Base-by-base conservation (phyloP, 177 flowering plant species). In the Vitis hybrid region DNA sequence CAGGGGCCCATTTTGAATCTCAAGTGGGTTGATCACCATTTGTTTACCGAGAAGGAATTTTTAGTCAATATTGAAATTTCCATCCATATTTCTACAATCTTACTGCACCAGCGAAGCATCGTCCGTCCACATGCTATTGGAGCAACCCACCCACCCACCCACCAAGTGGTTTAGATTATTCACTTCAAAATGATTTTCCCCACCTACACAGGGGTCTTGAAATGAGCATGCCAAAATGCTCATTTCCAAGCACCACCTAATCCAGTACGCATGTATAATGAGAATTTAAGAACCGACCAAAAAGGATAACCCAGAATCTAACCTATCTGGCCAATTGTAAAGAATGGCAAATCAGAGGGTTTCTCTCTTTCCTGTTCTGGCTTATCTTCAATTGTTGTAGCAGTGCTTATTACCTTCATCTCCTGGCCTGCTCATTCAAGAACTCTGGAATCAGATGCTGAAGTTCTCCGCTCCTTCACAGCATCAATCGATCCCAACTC, bases 401-500 rank as follows among this genome's bases (percentile, higher is more conserved):
- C 63, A n/a, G 13, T 51, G 2, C 14, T 73, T 19, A 14, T 60
- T 9, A 60, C 52, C 26, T n/a, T 16, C 39, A 0, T 52, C n/a
- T 53, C 53, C 10, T 1, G 6, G 16, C 2, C 56, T 6, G 76
- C 64, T n/a, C 63, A 70, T 55, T 62, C 84, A 22, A 10, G 3
- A 53, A 85, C 84, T 4, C 57, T 77, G 1, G 71, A 60, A 29
- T 62, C 82, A 1, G 84, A 85, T 48, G 31, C 65, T 8, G 63
- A 72, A 51, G 80, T 62, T 22, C 84, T 82, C 50, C 76, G 60
- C 1, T 2, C 65, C 51, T 48, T 81, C 10, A 78, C 58, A 49
- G 50, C 51, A 1, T 60, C 78, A 2, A 56, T 85, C 14, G 88
- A 83, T 62, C 85, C 85, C 1, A 67, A 56, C 64, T 65, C 88